Percentiles rank a stretch among this genome's conserved stretches.
Conservation (phyloP, 2,329 filamentous ascomycete genomes). For the Alternaria conjuncta region DNA sequence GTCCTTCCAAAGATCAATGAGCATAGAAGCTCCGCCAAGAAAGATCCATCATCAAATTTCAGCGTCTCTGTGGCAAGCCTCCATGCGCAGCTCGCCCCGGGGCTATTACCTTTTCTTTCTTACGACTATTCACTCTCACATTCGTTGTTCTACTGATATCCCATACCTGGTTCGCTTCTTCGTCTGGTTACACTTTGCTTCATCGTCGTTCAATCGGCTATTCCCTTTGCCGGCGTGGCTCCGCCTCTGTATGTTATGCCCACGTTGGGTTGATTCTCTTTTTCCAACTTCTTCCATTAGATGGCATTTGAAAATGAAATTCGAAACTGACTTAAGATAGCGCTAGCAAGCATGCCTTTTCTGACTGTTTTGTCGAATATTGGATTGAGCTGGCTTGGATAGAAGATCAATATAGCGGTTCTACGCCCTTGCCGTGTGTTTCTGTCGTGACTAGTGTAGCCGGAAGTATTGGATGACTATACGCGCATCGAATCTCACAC, state of each 20-base stretch:
- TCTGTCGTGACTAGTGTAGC: background rate
- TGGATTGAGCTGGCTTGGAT: background rate
- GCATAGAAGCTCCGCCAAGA: background rate
- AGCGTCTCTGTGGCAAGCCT: background rate
- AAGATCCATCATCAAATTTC: background rate
- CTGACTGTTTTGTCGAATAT: background rate
- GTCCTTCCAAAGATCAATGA: background rate
- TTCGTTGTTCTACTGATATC: slow-evolving; percentile 14
- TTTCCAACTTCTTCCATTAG: background rate
- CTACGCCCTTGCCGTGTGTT: background rate
- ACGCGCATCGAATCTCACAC: background rate
- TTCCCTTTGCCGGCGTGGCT: background rate
- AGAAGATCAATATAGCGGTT: slow-evolving; percentile 1
- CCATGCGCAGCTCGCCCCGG: background rate
- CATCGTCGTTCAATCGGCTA: slow-evolving; percentile 5
- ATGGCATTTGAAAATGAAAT: background rate
- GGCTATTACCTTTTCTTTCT: background rate
- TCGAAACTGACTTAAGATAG: background rate
- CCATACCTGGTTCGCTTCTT: slow-evolving; percentile 1
- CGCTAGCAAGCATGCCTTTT: background rate
- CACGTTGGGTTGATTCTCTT: background rate
- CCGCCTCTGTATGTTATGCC: background rate
- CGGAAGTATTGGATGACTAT: background rate
- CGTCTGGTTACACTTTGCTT: slow-evolving; percentile 5
- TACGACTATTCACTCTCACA: background rate